Evolutionary conservation across 148 eudicot species (phyloP).

Genomic region (Talinum fruticosum): DNA sequence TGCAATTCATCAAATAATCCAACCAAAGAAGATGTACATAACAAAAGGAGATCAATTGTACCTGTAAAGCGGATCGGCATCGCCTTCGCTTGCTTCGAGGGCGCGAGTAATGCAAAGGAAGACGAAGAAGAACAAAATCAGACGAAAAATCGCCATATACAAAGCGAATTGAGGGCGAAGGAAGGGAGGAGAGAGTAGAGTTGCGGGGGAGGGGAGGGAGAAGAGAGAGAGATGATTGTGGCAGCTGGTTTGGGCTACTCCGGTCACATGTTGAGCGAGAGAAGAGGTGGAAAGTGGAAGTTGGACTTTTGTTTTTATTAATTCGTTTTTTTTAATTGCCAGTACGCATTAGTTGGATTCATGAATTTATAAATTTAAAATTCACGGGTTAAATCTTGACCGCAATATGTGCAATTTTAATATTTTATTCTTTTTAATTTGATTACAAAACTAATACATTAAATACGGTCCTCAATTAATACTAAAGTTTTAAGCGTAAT

Average conservation of each 20-base stretch:
- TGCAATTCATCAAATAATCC: background rate
- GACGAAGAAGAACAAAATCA: slow-evolving; percentile 24
- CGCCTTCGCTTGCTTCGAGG: slow-evolving; percentile 52
- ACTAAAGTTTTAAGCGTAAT: too few relatives aligned
- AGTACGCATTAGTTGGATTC: background rate
- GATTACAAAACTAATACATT: too few relatives aligned
- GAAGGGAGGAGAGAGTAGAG: slow-evolving; percentile 9
- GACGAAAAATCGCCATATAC: slow-evolving; percentile 35
- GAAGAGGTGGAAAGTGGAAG: background rate
- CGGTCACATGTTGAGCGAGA: background rate
- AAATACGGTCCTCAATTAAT: too few relatives aligned
- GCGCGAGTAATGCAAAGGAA: slow-evolving; percentile 28
- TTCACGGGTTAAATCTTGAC: background rate
- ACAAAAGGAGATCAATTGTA: slow-evolving; percentile 14
- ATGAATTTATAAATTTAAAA: background rate
- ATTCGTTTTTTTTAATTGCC: background rate
- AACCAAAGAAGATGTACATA: background rate
- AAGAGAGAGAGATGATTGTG: background rate
- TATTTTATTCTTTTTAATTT: too few relatives aligned
- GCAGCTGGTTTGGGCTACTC: background rate
- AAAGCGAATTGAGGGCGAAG: slow-evolving; percentile 2
- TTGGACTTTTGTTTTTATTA: background rate
- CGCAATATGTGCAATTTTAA: background rate
- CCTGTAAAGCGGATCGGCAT: slow-evolving; percentile 71
- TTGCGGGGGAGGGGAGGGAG: slow-evolving; percentile 3